A percentile compares a stretch with the other conserved stretches of the same genome.
phyloP scores from a whole-genome alignment of 192 early-diverging fungal species.

The Geosiphon pyriformis region DNA sequence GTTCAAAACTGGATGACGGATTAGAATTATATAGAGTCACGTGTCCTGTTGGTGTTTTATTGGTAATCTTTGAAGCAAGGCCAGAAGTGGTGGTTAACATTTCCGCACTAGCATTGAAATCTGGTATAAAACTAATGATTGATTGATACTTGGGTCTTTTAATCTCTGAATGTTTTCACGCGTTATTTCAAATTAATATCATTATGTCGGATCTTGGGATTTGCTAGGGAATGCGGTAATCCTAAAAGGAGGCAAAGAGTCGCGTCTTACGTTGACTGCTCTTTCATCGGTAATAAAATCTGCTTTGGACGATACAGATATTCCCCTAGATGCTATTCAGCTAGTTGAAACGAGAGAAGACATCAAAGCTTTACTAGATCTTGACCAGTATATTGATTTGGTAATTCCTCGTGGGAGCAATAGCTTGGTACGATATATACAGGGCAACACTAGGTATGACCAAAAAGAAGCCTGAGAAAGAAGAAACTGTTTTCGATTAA shows the following conservation, averaged over 20 bases:
- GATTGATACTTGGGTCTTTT: neutral
- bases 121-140: constrained; percentile 40
- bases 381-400: constrained; percentile 92
- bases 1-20: constrained; percentile 72
- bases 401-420: constrained; percentile 95
- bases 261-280: constrained; percentile 68
- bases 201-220: neutral
- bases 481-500: constrained; percentile 12
- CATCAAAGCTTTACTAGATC: constrained; percentile 75
- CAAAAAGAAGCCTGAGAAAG: neutral
- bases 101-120: constrained; percentile 90
- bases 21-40: constrained; percentile 88
- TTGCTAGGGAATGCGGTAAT: constrained; percentile 82
- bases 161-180: no score
- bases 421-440: constrained; percentile 83
- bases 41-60: constrained; percentile 89
- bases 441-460: constrained; percentile 77
- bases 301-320: constrained; percentile 59
- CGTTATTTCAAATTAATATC: neutral
- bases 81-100: constrained; percentile 99
- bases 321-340: constrained; percentile 73
- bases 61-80: constrained; percentile 98
- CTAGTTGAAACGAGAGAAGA: constrained; percentile 88
- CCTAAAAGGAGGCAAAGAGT: constrained; percentile 96
- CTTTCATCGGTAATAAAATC: constrained; percentile 73